Evolutionary conservation across 768 basidiomycete genomes (phyloP).

Genomic region (Arthromyces matolae): DNA sequence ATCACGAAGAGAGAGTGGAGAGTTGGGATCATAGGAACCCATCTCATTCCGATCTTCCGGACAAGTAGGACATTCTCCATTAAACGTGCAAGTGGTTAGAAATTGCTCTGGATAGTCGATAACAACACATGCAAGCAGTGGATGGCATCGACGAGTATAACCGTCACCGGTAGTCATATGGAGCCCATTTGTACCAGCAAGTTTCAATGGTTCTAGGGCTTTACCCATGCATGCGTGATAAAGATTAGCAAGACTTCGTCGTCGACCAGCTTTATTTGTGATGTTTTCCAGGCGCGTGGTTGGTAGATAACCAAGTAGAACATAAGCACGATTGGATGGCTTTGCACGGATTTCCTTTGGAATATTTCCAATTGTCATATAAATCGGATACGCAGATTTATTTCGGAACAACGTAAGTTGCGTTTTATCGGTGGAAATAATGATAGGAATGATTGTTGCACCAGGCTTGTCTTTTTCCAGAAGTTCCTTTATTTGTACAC

Average conservation of each 20-base stretch:
- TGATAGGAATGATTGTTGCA: constrained; percentile 37
- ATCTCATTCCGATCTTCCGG: constrained; percentile 12
- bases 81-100: constrained; percentile 27
- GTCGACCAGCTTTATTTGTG: constrained; percentile 19
- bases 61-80: constrained; percentile 27
- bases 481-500: constrained; percentile 1
- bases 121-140: constrained; percentile 32
- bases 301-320: neutral
- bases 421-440: no score
- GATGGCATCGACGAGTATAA: constrained; percentile 23
- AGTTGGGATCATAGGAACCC: constrained; percentile 11
- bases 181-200: constrained; percentile 21
- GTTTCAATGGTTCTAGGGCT: constrained; percentile 27
- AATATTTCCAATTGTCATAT: constrained; percentile 46
- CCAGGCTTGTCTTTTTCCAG: no score
- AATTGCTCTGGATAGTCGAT: constrained; percentile 44
- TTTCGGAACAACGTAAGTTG: no score
- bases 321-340: constrained; percentile 28
- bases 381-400: no score
- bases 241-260: constrained; percentile 21
- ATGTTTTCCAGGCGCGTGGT: constrained; percentile 17
- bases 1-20: constrained; percentile 4
- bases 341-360: constrained; percentile 35
- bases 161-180: constrained; percentile 32
- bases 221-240: constrained; percentile 33